Evolutionary conservation across 805 yeast species (phyloP).

Genomic region (Suhomyces prunicola): DNA sequence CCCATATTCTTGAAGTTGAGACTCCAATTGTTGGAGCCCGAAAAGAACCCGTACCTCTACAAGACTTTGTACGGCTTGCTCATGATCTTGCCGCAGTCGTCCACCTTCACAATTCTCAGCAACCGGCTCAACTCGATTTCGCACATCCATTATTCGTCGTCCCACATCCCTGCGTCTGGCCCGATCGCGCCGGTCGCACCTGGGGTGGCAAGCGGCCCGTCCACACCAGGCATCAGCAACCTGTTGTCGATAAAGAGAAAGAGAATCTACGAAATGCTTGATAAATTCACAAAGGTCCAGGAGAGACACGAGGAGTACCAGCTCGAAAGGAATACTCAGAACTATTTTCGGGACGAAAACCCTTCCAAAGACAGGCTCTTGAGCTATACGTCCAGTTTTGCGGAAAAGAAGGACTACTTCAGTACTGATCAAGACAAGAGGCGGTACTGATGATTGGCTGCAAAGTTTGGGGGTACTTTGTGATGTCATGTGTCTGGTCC

Average conservation of each 20-base stretch:
- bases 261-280: constrained; percentile 41
- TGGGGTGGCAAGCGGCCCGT: constrained; percentile 8
- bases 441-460: neutral
- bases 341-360: neutral
- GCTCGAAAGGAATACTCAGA: constrained; percentile 9
- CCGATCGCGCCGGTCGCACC: constrained; percentile 19
- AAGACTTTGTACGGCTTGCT: constrained; percentile 87
- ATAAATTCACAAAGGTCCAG: constrained; percentile 34
- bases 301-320: constrained; percentile 28
- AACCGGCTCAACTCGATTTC: constrained; percentile 67
- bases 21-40: constrained; percentile 85
- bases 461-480: too few species aligned
- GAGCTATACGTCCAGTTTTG: constrained; percentile 9
- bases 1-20: constrained; percentile 88
- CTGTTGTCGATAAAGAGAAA: constrained; percentile 38
- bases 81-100: constrained; percentile 92
- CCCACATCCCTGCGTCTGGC: constrained; percentile 5
- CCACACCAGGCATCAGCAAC: constrained; percentile 17
- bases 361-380: constrained; percentile 4
- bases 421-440: neutral
- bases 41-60: constrained; percentile 72
- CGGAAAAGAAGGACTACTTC: constrained; percentile 10
- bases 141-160: constrained; percentile 24
- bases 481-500: neutral
- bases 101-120: constrained; percentile 79